Evolutionary conservation across 345 rosid genomes (phyloP).

Genomic region (Aurinia saxatilis): DNA sequence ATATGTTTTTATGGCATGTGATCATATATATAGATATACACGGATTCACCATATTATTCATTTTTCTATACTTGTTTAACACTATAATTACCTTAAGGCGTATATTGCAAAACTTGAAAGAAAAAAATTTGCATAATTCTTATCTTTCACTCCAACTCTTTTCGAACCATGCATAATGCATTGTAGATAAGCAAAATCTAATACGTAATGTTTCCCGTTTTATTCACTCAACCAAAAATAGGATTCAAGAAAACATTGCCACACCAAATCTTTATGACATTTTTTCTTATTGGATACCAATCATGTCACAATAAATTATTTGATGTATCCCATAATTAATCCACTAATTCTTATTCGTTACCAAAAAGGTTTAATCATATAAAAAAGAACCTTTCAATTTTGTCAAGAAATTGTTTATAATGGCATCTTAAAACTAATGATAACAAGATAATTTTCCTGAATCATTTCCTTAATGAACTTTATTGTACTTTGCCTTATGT

Average conservation of each 20-base stretch:
- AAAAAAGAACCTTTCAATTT: not conserved
- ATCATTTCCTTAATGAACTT: constrained; percentile 28
- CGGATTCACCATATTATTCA: too few species aligned
- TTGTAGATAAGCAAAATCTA: not conserved
- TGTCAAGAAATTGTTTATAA: not conserved
- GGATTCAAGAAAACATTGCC: constrained; percentile 13
- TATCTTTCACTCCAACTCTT: constrained; percentile 12
- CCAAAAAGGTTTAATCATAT: constrained; percentile 11
- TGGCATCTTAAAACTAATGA: not conserved
- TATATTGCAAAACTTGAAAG: not conserved
- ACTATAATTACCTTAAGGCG: not conserved
- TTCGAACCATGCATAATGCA: not conserved
- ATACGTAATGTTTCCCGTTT: not conserved
- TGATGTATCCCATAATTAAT: not conserved
- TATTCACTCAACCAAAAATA: constrained; percentile 4
- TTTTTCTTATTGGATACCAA: constrained; percentile 13
- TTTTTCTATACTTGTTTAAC: not conserved
- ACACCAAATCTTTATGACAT: constrained; percentile 17
- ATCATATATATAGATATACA: too few species aligned
- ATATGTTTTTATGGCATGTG: too few species aligned
- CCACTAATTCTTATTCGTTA: constrained; percentile 5
- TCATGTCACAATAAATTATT: constrained; percentile 13
- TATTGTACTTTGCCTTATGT: constrained; percentile 20
- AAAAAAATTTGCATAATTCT: not conserved
- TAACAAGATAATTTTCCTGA: not conserved